phyloP scores from a whole-genome alignment of 202 grass and related monocot species.

The Hordeum pubiflorum region DNA sequence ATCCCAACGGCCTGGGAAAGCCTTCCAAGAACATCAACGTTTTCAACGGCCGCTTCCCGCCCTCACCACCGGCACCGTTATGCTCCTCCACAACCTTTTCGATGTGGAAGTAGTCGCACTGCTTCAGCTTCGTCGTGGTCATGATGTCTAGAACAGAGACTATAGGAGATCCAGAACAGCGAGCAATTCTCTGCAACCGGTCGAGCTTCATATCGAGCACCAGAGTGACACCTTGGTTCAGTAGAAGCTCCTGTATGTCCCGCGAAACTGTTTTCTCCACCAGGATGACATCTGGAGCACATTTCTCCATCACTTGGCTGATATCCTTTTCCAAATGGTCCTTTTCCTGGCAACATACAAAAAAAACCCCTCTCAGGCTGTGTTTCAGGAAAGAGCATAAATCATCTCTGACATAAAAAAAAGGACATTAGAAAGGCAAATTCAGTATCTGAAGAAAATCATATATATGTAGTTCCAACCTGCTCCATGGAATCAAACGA shows the following conservation, averaged over 20 bases:
- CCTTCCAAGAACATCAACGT: slow-evolving; percentile 81
- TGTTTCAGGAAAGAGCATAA: background rate
- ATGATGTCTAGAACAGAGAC: slow-evolving; percentile 43
- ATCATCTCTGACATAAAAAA: background rate
- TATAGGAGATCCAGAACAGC: slow-evolving; percentile 54
- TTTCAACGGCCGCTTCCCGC: slow-evolving; percentile 47
- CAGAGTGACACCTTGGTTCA: slow-evolving; percentile 47
- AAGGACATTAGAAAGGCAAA: background rate
- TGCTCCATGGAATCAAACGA: slow-evolving; percentile 67
- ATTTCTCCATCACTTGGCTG: slow-evolving; percentile 37
- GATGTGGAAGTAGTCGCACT: slow-evolving; percentile 68
- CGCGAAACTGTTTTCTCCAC: slow-evolving; percentile 83
- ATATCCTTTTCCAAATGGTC: slow-evolving; percentile 48
- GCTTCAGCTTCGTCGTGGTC: slow-evolving; percentile 40
- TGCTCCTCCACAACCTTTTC: slow-evolving; percentile 59
- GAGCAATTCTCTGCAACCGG: slow-evolving; percentile 55
- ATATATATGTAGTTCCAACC: slow-evolving; percentile 16
- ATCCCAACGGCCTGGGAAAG: slow-evolving; percentile 65
- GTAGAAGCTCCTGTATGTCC: slow-evolving; percentile 62
- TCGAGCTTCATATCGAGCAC: slow-evolving; percentile 73
- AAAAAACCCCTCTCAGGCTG: background rate
- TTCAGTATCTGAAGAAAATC: background rate
- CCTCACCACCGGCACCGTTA: slow-evolving; percentile 13
- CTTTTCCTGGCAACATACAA: slow-evolving; percentile 34
- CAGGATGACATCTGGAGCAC: slow-evolving; percentile 65